Base-by-base conservation (phyloP, 805 yeast species). In the Saccharomyces eubayanus region DNA sequence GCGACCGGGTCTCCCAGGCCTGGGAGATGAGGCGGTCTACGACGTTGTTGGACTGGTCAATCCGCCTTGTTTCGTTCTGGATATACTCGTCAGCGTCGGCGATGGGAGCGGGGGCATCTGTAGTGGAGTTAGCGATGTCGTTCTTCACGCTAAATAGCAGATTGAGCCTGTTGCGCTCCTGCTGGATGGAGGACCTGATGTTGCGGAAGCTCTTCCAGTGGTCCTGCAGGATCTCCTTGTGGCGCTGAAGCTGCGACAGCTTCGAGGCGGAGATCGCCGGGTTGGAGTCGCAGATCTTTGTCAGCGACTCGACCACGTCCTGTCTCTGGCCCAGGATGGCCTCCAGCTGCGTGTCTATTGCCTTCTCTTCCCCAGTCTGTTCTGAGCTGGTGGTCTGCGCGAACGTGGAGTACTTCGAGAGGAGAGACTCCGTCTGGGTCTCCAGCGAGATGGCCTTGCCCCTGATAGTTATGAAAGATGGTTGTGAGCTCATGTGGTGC, bases 1-100 rank as follows among this genome's bases (percentile, higher is more conserved):
- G 95, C 56, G 91, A 97, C 54, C 98, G 76, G 0, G 98, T 90
- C 60, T 87, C 88, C 72, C 81, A 85, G 1, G 97, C 98, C 66
- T 86, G 91, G n/a, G 79, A 79, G 41, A 92, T 77, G 54, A 94
- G 74, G 47, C 85, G 73, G 66, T 94, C 97, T 14, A 96, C 88
- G 51, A 90, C 74, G 46, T 77, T 76, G 66, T 89, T 84, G 46
- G 94, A 83, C 51, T 77, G 76, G 59, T 87, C 88, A 20, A 86
- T 85, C 50, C 96, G 75, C 41, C 79, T 74, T 6, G 89, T 71
- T 70, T 92, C 99, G 55, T 86, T 83, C 53, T 85, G 76, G 66
- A 88, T 83, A 67, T 92, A 92, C 57, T 83, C 87, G 57, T 85
- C 82, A 53, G 83, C 88, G 59, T 70, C 70, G 45, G 59, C 63